These are phyloP conservation scores for Cyberlindnera maclurae DNA, from an alignment of 805 yeast genomes.

Conservation along the genomic window DNA sequence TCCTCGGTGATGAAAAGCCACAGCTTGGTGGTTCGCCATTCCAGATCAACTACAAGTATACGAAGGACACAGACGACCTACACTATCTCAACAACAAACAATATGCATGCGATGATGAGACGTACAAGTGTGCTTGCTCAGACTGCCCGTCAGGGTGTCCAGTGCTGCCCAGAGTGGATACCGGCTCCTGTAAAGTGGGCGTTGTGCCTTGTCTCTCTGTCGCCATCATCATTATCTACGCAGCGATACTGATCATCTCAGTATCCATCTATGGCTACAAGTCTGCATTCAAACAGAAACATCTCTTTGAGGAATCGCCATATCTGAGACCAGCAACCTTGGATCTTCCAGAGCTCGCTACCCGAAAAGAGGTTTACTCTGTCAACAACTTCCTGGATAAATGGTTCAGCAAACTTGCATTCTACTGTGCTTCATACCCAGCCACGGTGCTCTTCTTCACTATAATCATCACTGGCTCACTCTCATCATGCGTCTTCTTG, in stretches of 20 bases:
- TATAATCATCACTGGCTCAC: constrained; percentile 31
- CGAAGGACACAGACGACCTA: constrained; percentile 17
- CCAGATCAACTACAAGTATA: constrained; percentile 73
- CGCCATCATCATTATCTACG: constrained; percentile 46
- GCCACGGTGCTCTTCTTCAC: constrained; percentile 40
- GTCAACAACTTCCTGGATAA: constrained; percentile 42
- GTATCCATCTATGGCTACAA: constrained; percentile 20
- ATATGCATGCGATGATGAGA: constrained; percentile 49
- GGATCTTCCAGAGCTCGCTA: constrained; percentile 13
- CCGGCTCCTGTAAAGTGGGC: constrained; percentile 47
- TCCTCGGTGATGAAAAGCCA: constrained; percentile 92
- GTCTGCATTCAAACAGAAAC: constrained; percentile 20
- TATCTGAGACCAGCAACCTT: constrained; percentile 24
- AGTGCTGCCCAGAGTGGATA: constrained; percentile 39
- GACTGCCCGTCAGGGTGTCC: constrained; percentile 88
- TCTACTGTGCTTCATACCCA: constrained; percentile 57
- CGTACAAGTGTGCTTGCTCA: constrained; percentile 78
- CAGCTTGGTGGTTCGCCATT: constrained; percentile 92
- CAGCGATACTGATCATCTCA: constrained; percentile 21
- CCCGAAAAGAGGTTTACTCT: constrained; percentile 32
- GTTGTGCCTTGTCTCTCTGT: constrained; percentile 69
- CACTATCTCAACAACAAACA: constrained; percentile 18
- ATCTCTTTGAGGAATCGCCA: constrained; percentile 37
- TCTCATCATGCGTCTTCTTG: constrained; percentile 45
- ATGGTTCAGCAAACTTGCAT: constrained; percentile 45